Evolutionary conservation across 176 grass and related monocot species (phyloP).

Genomic region (Aechmea fasciata): DNA sequence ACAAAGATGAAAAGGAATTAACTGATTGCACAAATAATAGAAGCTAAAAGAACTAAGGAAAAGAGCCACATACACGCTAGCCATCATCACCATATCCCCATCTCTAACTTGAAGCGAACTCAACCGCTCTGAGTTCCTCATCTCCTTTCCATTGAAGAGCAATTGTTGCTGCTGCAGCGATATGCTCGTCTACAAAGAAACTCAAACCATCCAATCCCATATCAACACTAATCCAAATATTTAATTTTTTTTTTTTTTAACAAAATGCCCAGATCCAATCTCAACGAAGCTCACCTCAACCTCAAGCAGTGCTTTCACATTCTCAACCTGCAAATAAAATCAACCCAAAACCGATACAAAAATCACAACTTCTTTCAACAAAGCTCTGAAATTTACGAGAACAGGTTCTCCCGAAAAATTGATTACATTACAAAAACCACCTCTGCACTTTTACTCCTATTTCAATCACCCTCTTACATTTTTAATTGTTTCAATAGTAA

Average conservation of each 20-base stretch:
- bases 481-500: too few species aligned
- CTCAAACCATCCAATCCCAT: slow-evolving; percentile 3
- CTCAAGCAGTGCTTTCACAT: slow-evolving; percentile 90
- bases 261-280: not conserved
- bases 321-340: slow-evolving; percentile 59
- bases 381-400: not conserved
- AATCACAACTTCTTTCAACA: not conserved
- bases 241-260: not conserved
- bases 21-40: not conserved
- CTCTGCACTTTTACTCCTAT: too few species aligned
- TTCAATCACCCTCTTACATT: too few species aligned
- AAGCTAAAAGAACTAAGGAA: not conserved
- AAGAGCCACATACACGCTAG: slow-evolving; percentile 18
- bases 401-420: too few species aligned
- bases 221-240: slow-evolving; percentile 34
- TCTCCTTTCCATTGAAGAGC: slow-evolving; percentile 88
- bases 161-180: slow-evolving; percentile 56
- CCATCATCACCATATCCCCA: slow-evolving; percentile 84
- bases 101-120: slow-evolving; percentile 51
- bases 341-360: slow-evolving; percentile 6
- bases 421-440: too few species aligned
- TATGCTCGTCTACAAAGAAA: slow-evolving; percentile 44
- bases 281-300: slow-evolving; percentile 56
- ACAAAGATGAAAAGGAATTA: not conserved
- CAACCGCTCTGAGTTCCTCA: slow-evolving; percentile 59